phyloP scores from a whole-genome alignment of 1,139 yeast genomes.

The Casaregolazyma suthepensis region DNA sequence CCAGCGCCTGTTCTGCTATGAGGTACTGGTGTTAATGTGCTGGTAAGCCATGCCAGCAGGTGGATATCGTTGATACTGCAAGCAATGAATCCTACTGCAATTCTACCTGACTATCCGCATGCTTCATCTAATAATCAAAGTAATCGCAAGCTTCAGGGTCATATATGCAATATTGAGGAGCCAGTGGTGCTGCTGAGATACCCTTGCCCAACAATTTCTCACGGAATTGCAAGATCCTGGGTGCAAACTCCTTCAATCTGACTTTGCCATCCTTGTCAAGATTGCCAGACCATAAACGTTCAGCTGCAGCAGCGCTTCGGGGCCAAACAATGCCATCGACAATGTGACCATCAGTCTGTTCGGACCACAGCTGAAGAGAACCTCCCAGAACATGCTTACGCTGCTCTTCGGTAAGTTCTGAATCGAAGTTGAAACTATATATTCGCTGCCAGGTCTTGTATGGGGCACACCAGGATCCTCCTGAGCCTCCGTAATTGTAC shows the following conservation, averaged over 20 bases:
- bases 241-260: constrained; percentile 9
- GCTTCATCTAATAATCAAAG: not conserved
- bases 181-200: constrained; percentile 11
- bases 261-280: constrained; percentile 25
- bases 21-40: too few species aligned
- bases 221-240: constrained; percentile 12
- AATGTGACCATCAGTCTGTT: constrained; percentile 37
- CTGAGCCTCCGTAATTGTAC: constrained; percentile 33
- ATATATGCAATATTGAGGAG: constrained; percentile 12
- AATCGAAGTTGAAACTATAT: constrained; percentile 35
- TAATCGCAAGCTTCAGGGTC: constrained; percentile 11
- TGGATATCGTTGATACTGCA: too few species aligned
- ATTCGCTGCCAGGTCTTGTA: constrained; percentile 46
- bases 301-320: constrained; percentile 43
- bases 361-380: constrained; percentile 42
- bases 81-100: too few species aligned
- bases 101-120: too few species aligned
- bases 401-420: constrained; percentile 22
- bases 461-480: constrained; percentile 45
- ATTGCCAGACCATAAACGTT: constrained; percentile 43
- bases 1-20: too few species aligned
- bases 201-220: constrained; percentile 11
- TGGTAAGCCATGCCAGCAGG: too few species aligned
- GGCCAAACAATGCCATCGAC: constrained; percentile 42
- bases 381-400: constrained; percentile 37